Percentiles rank a stretch among this genome's conserved stretches.
These are phyloP conservation scores for Furcasterigmium furcatum DNA, from an alignment of 2,329 filamentous ascomycete genomes.

Conservation along the genomic window DNA sequence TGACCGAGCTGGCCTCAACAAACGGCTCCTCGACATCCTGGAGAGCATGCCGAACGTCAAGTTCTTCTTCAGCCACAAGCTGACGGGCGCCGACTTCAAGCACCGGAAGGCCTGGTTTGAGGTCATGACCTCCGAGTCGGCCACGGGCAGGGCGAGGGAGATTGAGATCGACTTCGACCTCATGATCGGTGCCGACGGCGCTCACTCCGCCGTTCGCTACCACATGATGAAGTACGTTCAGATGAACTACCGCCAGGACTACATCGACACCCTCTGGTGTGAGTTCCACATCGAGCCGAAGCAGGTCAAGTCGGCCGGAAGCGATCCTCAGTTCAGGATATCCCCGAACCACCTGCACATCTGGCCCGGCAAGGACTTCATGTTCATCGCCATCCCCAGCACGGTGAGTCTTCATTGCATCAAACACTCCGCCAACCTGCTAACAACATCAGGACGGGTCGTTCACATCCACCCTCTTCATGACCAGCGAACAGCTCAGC, in stretches of 20 bases:
- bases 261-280: slow-evolving; percentile 97
- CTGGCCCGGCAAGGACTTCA: slow-evolving; percentile 90
- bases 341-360: slow-evolving; percentile 95
- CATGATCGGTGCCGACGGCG: slow-evolving; percentile 91
- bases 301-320: slow-evolving; percentile 32
- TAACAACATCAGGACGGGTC: slow-evolving; percentile 64
- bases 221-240: slow-evolving; percentile 94
- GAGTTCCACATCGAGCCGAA: slow-evolving; percentile 77
- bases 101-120: slow-evolving; percentile 86
- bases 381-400: slow-evolving; percentile 96
- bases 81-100: slow-evolving; percentile 87
- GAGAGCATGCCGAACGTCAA: slow-evolving; percentile 85
- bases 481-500: slow-evolving; percentile 68
- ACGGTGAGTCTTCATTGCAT: slow-evolving; percentile 35
- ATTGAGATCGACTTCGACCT: slow-evolving; percentile 87
- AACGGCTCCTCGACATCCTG: slow-evolving; percentile 76
- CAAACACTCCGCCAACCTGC: not conserved
- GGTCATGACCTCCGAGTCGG: slow-evolving; percentile 27
- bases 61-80: slow-evolving; percentile 89
- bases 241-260: slow-evolving; percentile 89
- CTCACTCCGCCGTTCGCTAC: slow-evolving; percentile 85
- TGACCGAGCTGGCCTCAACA: slow-evolving; percentile 81
- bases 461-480: slow-evolving; percentile 93
- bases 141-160: slow-evolving; percentile 55
- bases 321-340: slow-evolving; percentile 61